Conservation (phyloP, 2,329 filamentous ascomycete genomes). For the Ceratocystis alfenasii region DNA sequence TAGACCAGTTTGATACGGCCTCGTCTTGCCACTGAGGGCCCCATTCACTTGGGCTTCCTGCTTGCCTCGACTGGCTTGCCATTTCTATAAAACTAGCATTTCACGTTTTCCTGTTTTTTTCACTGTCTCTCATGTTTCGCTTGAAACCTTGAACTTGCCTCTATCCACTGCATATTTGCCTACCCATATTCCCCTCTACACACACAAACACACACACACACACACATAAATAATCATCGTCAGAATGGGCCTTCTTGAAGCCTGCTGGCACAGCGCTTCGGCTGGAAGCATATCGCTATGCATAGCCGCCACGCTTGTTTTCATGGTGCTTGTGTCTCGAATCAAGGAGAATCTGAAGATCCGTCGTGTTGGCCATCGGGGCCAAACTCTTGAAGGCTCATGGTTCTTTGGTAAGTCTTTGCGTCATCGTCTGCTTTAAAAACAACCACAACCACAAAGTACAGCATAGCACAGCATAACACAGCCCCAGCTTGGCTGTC, state of each 20-base stretch:
- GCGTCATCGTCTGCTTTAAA: neutral
- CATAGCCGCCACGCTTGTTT: neutral
- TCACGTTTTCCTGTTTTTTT: neutral
- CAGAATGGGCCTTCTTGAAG: conserved; percentile 10
- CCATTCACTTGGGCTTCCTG: neutral
- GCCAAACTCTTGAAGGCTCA: neutral
- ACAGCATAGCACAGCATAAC: no score
- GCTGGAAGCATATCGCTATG: neutral
- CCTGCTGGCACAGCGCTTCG: neutral
- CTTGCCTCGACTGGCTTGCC: neutral
- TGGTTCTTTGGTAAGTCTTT: conserved; percentile 9
- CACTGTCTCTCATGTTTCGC: neutral
- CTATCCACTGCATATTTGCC: neutral
- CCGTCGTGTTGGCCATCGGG: conserved; percentile 12
- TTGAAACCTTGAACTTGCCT: neutral
- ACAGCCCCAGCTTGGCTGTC: no score
- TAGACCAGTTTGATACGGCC: no score
- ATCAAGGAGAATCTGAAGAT: conserved; percentile 34
- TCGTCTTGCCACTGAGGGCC: no score
- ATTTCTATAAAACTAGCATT: neutral
- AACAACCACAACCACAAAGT: no score
- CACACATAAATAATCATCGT: neutral
- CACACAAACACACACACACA: neutral
- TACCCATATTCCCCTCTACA: neutral
- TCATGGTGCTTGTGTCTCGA: neutral